Evolutionary conservation across 495 filamentous ascomycete species (phyloP).

Genomic region (Parachaetomium inaequale): DNA sequence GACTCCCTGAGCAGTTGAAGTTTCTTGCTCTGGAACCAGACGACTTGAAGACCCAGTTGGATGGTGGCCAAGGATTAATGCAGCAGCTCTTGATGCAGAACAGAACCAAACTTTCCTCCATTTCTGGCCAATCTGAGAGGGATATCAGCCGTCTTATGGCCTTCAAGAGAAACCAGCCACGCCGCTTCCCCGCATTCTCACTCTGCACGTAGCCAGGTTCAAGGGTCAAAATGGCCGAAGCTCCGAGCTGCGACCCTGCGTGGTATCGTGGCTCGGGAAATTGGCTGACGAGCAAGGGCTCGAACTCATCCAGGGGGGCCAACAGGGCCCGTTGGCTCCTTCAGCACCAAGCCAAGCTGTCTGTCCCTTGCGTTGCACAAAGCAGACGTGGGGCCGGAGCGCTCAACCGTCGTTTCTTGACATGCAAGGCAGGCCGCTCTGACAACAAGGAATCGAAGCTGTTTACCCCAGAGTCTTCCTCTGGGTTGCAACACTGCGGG

Average conservation of each 20-base stretch:
- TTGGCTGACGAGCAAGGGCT: background rate
- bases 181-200: constrained; percentile 1
- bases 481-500: background rate
- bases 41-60: background rate
- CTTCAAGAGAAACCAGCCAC: background rate
- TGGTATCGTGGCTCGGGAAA: background rate
- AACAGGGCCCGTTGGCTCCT: background rate
- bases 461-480: background rate
- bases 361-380: background rate
- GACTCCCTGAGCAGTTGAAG: background rate
- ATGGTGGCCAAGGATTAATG: background rate
- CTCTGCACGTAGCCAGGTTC: background rate
- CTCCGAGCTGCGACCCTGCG: background rate
- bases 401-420: background rate
- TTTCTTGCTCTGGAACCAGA: background rate
- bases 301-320: background rate
- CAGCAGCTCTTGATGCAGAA: background rate
- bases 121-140: background rate
- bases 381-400: background rate
- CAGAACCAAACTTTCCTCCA: background rate
- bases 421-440: background rate
- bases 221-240: background rate
- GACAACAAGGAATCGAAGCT: background rate
- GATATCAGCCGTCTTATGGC: background rate
- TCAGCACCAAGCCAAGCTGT: background rate